phyloP scores from a whole-genome alignment of 768 basidiomycete species.

The Boletus sensibilis region DNA sequence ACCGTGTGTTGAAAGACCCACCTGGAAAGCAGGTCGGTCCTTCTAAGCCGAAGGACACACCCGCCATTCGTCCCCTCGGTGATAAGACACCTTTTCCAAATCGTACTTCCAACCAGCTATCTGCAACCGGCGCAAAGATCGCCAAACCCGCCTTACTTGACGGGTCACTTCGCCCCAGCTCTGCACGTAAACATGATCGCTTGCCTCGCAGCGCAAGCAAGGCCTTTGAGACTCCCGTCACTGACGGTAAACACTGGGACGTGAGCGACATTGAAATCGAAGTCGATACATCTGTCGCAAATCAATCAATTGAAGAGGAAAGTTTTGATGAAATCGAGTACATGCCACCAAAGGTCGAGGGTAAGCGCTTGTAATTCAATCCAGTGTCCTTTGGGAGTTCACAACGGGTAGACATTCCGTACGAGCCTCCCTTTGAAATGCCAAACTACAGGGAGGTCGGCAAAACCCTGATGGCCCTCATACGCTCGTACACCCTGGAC shows the following conservation, averaged over 20 bases:
- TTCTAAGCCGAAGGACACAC: constrained; percentile 26
- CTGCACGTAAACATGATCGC: constrained; percentile 61
- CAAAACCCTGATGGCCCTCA: constrained; percentile 34
- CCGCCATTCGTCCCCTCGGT: constrained; percentile 49
- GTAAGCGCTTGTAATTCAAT: constrained; percentile 31
- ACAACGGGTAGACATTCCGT: constrained; percentile 37
- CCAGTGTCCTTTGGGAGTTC: neutral
- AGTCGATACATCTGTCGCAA: constrained; percentile 22
- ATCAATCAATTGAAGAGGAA: constrained; percentile 29
- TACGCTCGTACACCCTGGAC: constrained; percentile 36
- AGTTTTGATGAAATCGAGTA: constrained; percentile 52
- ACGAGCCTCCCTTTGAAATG: constrained; percentile 48
- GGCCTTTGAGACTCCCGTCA: constrained; percentile 64
- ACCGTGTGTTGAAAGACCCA: constrained; percentile 20
- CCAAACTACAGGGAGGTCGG: constrained; percentile 49
- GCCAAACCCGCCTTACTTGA: constrained; percentile 41
- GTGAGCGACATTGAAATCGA: constrained; percentile 56
- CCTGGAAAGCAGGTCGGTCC: constrained; percentile 29
- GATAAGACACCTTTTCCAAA: constrained; percentile 82
- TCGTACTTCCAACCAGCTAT: constrained; percentile 38
- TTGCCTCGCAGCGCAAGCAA: constrained; percentile 50
- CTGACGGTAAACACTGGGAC: constrained; percentile 73
- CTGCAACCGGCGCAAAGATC: constrained; percentile 37
- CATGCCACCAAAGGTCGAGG: constrained; percentile 52
- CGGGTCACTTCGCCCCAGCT: constrained; percentile 60